phyloP scores from a whole-genome alignment of 2,329 filamentous ascomycete species.

The Akanthomyces lecanii region DNA sequence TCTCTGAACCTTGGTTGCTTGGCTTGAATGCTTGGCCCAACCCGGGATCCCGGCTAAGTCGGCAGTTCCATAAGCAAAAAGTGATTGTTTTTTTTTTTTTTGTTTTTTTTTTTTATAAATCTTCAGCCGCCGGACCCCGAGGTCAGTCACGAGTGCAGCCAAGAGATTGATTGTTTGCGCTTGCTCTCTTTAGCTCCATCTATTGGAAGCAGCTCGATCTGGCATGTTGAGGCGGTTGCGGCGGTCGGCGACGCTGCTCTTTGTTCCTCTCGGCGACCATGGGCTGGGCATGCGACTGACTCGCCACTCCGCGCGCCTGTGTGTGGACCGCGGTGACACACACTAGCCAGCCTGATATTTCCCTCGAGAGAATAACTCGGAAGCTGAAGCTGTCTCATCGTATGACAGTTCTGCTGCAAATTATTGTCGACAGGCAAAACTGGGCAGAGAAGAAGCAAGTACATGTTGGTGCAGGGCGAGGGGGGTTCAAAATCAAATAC shows the following conservation, averaged over 20 bases:
- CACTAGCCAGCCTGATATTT: not conserved
- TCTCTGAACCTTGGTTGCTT: too few relatives aligned
- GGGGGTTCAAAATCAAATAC: not conserved
- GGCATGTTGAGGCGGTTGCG: not conserved
- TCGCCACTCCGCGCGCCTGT: not conserved
- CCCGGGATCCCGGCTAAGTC: not conserved
- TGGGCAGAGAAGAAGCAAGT: not conserved
- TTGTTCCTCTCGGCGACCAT: not conserved
- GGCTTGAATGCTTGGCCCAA: not conserved
- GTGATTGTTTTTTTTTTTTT: not conserved
- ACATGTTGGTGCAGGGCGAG: not conserved
- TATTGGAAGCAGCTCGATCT: not conserved
- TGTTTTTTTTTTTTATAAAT: not conserved
- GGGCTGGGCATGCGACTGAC: not conserved
- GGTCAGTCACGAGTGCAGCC: not conserved
- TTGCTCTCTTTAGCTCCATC: not conserved
- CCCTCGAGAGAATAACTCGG: not conserved
- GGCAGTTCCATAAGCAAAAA: not conserved
- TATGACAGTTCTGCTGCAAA: not conserved
- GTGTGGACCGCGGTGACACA: not conserved
- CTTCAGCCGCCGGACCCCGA: not conserved
- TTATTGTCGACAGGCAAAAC: not conserved
- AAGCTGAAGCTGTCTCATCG: not conserved
- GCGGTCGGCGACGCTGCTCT: not conserved
- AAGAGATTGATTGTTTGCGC: constrained; percentile 1